Evolutionary conservation across 2,329 filamentous ascomycete genomes (phyloP).

Genomic region (Lachnellula occidentalis): DNA sequence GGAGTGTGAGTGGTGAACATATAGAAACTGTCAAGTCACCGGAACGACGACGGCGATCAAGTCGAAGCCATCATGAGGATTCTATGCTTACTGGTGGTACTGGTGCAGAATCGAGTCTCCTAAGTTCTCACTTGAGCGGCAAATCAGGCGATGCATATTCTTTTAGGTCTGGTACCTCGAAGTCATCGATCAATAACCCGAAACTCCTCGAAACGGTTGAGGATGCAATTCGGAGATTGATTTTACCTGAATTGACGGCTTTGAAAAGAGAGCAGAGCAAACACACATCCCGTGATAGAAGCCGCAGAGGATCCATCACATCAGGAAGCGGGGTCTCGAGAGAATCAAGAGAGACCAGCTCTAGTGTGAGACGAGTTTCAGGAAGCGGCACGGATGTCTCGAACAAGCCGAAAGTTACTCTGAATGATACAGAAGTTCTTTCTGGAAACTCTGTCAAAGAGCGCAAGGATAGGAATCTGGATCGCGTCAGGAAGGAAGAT

Average conservation of each 20-base stretch:
- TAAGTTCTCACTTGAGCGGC: conserved; percentile 50
- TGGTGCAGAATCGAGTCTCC: conserved; percentile 53
- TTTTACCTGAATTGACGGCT: conserved; percentile 83
- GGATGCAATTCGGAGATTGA: conserved; percentile 67
- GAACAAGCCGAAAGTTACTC: conserved; percentile 53
- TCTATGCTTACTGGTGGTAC: conserved; percentile 34
- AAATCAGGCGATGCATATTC: conserved; percentile 53
- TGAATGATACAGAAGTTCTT: conserved; percentile 52
- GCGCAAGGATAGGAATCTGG: conserved; percentile 46
- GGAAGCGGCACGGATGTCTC: conserved; percentile 33
- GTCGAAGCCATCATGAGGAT: conserved; percentile 47
- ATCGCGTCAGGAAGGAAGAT: conserved; percentile 28
- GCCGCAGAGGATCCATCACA: conserved; percentile 53
- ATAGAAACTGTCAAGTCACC: conserved; percentile 40
- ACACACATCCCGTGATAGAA: conserved; percentile 60
- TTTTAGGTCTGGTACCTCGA: conserved; percentile 48
- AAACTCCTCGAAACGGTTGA: conserved; percentile 68
- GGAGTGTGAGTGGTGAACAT: conserved; percentile 41
- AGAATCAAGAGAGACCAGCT: conserved; percentile 39
- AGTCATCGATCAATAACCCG: conserved; percentile 66
- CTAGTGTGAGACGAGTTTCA: conserved; percentile 32
- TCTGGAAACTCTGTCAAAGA: conserved; percentile 48
- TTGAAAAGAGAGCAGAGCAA: conserved; percentile 86
- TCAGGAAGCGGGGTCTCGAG: conserved; percentile 50
- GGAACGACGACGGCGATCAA: conserved; percentile 38